Percentiles rank a stretch among this genome's conserved stretches.
These are phyloP conservation scores for Ceratocystis cacaofunesta DNA, from an alignment of 2,329 filamentous ascomycete genomes.

Conservation along the genomic window DNA sequence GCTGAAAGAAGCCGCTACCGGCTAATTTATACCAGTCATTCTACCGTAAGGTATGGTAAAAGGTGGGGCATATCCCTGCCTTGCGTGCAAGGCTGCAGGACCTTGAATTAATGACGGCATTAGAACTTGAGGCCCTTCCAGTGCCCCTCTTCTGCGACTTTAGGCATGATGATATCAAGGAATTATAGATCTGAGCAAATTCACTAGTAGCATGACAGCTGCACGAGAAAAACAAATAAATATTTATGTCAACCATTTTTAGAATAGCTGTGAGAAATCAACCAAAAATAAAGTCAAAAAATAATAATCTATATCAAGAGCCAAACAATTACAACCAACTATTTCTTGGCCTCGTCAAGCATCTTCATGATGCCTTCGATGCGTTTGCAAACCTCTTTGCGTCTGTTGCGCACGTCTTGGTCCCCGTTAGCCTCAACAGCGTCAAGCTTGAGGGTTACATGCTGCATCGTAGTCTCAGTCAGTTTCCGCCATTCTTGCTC, in stretches of 20 bases:
- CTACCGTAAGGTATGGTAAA: background rate
- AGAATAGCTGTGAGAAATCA: background rate
- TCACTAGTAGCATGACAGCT: background rate
- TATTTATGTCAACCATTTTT: background rate
- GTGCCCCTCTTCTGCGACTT: conserved; percentile 4
- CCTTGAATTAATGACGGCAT: background rate
- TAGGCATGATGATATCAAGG: no score
- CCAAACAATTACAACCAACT: background rate
- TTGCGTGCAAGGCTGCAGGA: background rate
- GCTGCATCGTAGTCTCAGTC: conserved; percentile 60
- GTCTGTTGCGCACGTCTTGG: conserved; percentile 43
- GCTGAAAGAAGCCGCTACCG: background rate
- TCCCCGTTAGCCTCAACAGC: conserved; percentile 60
- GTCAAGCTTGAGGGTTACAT: conserved; percentile 63
- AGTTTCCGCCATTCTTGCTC: conserved; percentile 61
- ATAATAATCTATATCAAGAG: background rate
- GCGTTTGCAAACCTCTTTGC: conserved; percentile 59
- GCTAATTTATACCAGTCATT: background rate
- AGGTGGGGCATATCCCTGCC: background rate
- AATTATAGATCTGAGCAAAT: background rate
- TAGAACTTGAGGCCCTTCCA: conserved; percentile 3
- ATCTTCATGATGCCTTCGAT: conserved; percentile 52
- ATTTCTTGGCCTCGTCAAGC: conserved; percentile 38
- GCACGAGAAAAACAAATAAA: background rate
- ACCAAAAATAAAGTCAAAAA: background rate